Evolutionary conservation across 1,139 yeast genomes (phyloP).

Genomic region (Saccharomyces hybrid): DNA sequence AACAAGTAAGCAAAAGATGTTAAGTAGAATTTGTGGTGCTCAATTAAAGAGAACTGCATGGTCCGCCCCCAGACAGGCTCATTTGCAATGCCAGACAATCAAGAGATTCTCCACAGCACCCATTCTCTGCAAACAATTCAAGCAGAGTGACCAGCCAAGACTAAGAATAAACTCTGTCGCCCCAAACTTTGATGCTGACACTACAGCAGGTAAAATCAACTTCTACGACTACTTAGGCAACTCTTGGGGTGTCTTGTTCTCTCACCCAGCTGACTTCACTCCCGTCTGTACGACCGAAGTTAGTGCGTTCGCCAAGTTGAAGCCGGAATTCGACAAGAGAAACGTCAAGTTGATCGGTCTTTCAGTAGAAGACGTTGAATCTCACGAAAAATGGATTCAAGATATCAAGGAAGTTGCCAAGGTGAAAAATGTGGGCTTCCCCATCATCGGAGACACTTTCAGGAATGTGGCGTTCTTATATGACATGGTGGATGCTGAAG

Average conservation of each 20-base stretch:
- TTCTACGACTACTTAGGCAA: conserved; percentile 79
- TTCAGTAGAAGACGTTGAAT: conserved; percentile 70
- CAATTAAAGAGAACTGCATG: not conserved
- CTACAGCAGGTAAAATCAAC: conserved; percentile 68
- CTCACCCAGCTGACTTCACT: conserved; percentile 92
- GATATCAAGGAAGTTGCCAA: conserved; percentile 71
- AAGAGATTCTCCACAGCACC: conserved; percentile 16
- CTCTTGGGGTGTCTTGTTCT: conserved; percentile 77
- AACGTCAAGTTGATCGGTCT: conserved; percentile 79
- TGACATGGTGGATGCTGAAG: conserved; percentile 89
- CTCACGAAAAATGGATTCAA: conserved; percentile 75
- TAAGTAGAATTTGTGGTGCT: not conserved
- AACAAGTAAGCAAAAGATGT: not conserved
- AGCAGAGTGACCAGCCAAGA: conserved; percentile 59
- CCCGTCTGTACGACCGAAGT: conserved; percentile 94
- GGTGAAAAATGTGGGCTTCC: conserved; percentile 68
- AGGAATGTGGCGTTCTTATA: conserved; percentile 75
- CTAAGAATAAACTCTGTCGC: conserved; percentile 60
- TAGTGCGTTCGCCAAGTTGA: conserved; percentile 81
- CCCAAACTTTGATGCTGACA: conserved; percentile 74
- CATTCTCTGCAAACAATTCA: conserved; percentile 38
- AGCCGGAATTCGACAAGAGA: conserved; percentile 75
- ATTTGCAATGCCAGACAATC: conserved; percentile 8
- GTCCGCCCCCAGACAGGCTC: not conserved
- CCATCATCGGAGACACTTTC: conserved; percentile 77